phyloP scores from a whole-genome alignment of 2,329 filamentous ascomycete species.

The Stagonosporopsis rhizophila region DNA sequence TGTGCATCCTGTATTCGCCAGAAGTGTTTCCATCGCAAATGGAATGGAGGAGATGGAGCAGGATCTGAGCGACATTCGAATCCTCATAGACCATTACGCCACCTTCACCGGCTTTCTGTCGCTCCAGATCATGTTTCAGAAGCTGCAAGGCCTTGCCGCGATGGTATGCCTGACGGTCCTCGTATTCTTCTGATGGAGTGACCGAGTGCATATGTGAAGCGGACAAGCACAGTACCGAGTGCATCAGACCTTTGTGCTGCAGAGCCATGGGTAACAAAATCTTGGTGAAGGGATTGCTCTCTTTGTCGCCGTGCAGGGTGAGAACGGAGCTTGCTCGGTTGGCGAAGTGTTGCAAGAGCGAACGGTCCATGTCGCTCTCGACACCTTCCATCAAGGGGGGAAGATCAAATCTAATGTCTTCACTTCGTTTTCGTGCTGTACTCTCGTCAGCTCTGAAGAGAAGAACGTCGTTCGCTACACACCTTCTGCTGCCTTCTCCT shows the following conservation, averaged over 20 bases:
- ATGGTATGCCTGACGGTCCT: slow-evolving; percentile 57
- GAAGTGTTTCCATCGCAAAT: slow-evolving; percentile 66
- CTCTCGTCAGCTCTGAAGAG: slow-evolving; percentile 24
- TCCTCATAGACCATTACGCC: slow-evolving; percentile 56
- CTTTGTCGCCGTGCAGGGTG: slow-evolving; percentile 79
- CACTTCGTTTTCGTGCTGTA: slow-evolving; percentile 43
- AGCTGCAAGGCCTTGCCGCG: slow-evolving; percentile 56
- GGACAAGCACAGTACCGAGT: slow-evolving; percentile 83
- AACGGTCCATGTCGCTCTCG: slow-evolving; percentile 78
- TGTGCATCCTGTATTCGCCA: slow-evolving; percentile 80
- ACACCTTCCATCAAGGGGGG: slow-evolving; percentile 77
- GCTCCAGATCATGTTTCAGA: slow-evolving; percentile 54
- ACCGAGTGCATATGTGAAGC: slow-evolving; percentile 73
- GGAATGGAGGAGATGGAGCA: slow-evolving; percentile 66
- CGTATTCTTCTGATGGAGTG: slow-evolving; percentile 58
- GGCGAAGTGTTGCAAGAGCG: slow-evolving; percentile 85
- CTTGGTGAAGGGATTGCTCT: slow-evolving; percentile 80
- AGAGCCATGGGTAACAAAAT: slow-evolving; percentile 83
- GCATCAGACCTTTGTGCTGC: slow-evolving; percentile 83
- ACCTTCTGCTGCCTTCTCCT: slow-evolving; percentile 74
- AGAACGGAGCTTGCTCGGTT: slow-evolving; percentile 79
- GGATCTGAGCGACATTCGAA: slow-evolving; percentile 67
- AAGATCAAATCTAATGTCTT: slow-evolving; percentile 54
- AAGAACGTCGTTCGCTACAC: slow-evolving; percentile 3
- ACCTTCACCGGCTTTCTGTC: slow-evolving; percentile 48